These are phyloP conservation scores for Pichia exigua DNA, from an alignment of 805 yeast species.

Conservation along the genomic window DNA sequence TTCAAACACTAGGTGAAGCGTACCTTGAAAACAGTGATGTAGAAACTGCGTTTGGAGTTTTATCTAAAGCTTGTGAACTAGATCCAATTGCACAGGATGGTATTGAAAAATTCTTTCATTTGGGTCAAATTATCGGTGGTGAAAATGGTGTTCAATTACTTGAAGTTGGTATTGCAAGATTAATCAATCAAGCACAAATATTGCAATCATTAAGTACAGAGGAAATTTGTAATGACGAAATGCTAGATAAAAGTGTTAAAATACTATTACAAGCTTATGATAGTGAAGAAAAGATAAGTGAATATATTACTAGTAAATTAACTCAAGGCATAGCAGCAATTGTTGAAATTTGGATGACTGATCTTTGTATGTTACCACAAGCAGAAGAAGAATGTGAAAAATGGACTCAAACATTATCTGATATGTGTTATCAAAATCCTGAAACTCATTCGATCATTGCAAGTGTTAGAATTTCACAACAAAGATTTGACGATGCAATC, in stretches of 20 bases:
- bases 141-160: slow-evolving; percentile 56
- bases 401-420: slow-evolving; percentile 56
- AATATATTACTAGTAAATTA: slow-evolving; percentile 46
- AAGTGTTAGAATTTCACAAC: slow-evolving; percentile 86
- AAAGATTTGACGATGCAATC: slow-evolving; percentile 61
- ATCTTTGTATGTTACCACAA: slow-evolving; percentile 85
- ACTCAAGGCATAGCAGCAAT: slow-evolving; percentile 75
- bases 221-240: slow-evolving; percentile 5
- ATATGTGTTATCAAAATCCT: slow-evolving; percentile 53
- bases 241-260: slow-evolving; percentile 16
- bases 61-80: slow-evolving; percentile 52
- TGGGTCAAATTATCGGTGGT: slow-evolving; percentile 90
- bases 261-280: slow-evolving; percentile 24
- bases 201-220: slow-evolving; percentile 3
- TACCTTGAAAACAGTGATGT: slow-evolving; percentile 74
- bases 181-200: slow-evolving; percentile 32
- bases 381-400: slow-evolving; percentile 79
- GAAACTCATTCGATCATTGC: slow-evolving; percentile 80
- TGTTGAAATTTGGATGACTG: slow-evolving; percentile 97
- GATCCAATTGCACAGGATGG: slow-evolving; percentile 64
- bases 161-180: slow-evolving; percentile 51
- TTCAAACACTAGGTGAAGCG: slow-evolving; percentile 65
- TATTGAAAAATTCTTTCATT: slow-evolving; percentile 76
- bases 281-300: slow-evolving; percentile 21
- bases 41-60: slow-evolving; percentile 63